Evolutionary conservation across 106 monocot genomes (phyloP).

Genomic region (Dioscorea alata): DNA sequence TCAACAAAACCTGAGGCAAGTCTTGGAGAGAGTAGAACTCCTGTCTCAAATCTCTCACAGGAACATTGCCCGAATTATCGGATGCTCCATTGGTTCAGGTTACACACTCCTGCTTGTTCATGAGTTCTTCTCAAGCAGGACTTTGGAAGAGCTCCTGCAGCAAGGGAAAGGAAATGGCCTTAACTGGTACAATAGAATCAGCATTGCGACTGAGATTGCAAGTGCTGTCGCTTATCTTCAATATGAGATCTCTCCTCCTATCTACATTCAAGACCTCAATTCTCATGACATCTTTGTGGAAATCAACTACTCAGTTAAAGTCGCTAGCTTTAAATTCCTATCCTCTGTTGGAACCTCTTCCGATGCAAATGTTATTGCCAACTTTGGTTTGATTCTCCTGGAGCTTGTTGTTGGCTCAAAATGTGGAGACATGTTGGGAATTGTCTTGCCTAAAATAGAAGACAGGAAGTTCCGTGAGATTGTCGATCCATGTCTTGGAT

Average conservation of each 20-base stretch:
- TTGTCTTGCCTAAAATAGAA: constrained; percentile 35
- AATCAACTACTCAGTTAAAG: constrained; percentile 39
- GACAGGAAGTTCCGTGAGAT: constrained; percentile 54
- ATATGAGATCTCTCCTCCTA: constrained; percentile 32
- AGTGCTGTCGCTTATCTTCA: constrained; percentile 58
- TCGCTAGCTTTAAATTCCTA: constrained; percentile 49
- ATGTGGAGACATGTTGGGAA: constrained; percentile 19
- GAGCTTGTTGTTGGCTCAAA: constrained; percentile 56
- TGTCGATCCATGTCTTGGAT: constrained; percentile 54
- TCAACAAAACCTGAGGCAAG: constrained; percentile 23
- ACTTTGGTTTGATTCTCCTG: constrained; percentile 59
- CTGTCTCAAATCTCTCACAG: constrained; percentile 53
- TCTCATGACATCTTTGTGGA: constrained; percentile 55
- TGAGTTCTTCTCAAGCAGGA: constrained; percentile 46
- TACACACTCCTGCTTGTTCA: constrained; percentile 59
- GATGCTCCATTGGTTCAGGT: constrained; percentile 49
- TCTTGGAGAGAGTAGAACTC: constrained; percentile 41
- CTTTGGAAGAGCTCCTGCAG: constrained; percentile 43
- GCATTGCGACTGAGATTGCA: constrained; percentile 65
- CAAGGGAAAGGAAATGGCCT: constrained; percentile 24
- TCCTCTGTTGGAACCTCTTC: constrained; percentile 16
- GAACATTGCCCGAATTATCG: constrained; percentile 61
- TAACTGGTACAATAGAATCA: constrained; percentile 59
- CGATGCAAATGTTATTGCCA: constrained; percentile 32
- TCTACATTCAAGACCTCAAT: constrained; percentile 42